phyloP scores from a whole-genome alignment of 371 early-diverging fungal genomes.

The Sporodiniella umbellata region DNA sequence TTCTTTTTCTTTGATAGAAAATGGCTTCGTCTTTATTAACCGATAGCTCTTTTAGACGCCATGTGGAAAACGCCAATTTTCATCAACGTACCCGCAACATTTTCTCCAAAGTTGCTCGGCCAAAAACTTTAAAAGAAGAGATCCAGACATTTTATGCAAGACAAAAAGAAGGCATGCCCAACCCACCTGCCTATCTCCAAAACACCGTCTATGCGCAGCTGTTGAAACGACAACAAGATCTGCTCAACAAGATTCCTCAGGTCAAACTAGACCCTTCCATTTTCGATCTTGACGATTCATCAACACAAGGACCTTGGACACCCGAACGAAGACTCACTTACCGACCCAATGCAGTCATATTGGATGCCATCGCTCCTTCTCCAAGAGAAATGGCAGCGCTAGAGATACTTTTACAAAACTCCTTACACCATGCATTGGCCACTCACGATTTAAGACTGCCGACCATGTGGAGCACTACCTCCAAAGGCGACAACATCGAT shows the following conservation, averaged over 20 bases:
- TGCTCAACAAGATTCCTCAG: slow-evolving; percentile 5
- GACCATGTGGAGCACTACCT: slow-evolving; percentile 53
- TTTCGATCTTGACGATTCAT: no score
- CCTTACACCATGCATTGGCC: slow-evolving; percentile 10
- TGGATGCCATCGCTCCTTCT: not conserved
- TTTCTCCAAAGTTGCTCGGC: slow-evolving; percentile 6
- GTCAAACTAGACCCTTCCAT: not conserved
- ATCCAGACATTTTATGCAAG: slow-evolving; percentile 16
- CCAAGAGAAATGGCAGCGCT: slow-evolving; percentile 5
- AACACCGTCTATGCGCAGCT: slow-evolving; percentile 33
- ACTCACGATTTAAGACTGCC: slow-evolving; percentile 40
- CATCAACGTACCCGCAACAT: slow-evolving; percentile 4
- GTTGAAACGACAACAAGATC: slow-evolving; percentile 18
- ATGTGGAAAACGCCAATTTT: not conserved
- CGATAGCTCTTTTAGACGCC: not conserved
- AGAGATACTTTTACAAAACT: slow-evolving; percentile 2
- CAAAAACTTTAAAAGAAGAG: slow-evolving; percentile 11
- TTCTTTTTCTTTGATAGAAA: slow-evolving; percentile 1
- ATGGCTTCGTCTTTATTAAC: slow-evolving; percentile 3
- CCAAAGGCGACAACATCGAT: slow-evolving; percentile 54
- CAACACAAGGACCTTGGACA: no score
- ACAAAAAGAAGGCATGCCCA: slow-evolving; percentile 16
- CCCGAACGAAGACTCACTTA: no score
- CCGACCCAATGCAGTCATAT: no score
- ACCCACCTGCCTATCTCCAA: slow-evolving; percentile 26